Evolutionary conservation across 2,329 filamentous ascomycete genomes (phyloP), one percentile per base, ranked within the genome.

Genomic region (Cladosporium sp.): DNA sequence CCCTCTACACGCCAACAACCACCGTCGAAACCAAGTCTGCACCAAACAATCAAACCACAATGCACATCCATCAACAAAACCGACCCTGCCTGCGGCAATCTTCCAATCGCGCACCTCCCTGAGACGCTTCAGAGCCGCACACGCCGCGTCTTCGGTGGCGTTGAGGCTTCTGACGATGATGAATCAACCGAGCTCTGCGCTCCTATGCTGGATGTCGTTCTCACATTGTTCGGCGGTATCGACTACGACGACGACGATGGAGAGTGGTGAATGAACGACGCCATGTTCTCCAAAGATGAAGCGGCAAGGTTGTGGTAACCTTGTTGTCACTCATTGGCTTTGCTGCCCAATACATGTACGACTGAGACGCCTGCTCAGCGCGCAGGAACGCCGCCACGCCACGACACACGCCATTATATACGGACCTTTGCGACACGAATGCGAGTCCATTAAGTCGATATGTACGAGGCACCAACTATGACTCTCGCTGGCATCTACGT

Each of bases 121-220:
- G 61, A 64, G 28, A 64, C 61, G 24, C 24, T 49, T 4, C 61
- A 36, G 6, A 47, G 34, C 34, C 26, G 51, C 11, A 55, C 51
- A 41, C 68, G 70, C 47, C 76, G 80, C 36, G 75, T 81, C 68
- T 82, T 82, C 70, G 80, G 80, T 24, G 80, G 80, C 36, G 36
- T 57, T 11, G 51, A 64, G 14, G 24, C 44, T 32, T 74, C 78
- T 63, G 77, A 73, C 55, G 78, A 77, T 64, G 80, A 81, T 69
- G 73, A 70, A 75, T 74, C 41, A 21, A 58, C 54, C 67, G 71
- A 70, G 24, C 75, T 82, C 15, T 74, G 80, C 60, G 80, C 78
- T 60, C 77, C 79, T 2, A 82, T 82, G 80, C 71, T 82, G 67
- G 79, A 80, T 71, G 80, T 82, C 12, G 80, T 82, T 24, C 79